Evolutionary conservation across 345 rosid genomes (phyloP), one percentile per base, ranked within the genome.

Genomic region (Salix suchowensis): DNA sequence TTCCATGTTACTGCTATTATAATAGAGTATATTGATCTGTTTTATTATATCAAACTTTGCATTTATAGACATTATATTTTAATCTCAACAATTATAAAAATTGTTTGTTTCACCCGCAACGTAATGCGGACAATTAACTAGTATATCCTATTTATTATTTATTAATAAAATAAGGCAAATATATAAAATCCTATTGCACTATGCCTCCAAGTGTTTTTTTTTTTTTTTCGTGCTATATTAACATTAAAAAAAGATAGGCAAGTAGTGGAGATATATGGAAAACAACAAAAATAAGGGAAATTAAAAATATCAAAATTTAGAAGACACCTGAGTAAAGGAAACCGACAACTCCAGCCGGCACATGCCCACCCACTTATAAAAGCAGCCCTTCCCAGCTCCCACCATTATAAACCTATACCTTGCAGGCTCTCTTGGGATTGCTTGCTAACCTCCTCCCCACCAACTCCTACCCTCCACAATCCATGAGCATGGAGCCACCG

Each of bases 401-500:
- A 1, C 0, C 39, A 0, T 42, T 13, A 5, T 0, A 58, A n/a
- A 0, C 7, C 10, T 7, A 46, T 60, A 62, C 68, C 61, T 36
- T 76, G 23, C 21, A 15, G 13, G 40, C 13, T 30, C 16, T 34
- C 10, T 30, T 11, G 48, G 48, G 32, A 4, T 72, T n/a, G 75
- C 19, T 34, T 12, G 48, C 60, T 37, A 4, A 14, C 70, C 7
- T 24, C 16, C 16, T 37, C 28, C 9, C 44, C 71, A 1, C 76
- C 5, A 1, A 44, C 61, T 23, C 75, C 9, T 10, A 34, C 13
- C 71, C 36, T 0, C 67, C 30, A 21, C 75, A 64, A 5, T 75
- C 37, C 21, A 12, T 21, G 15, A 34, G 73, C 72, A 78, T 78
- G 85, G 82, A 74, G 28, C 70, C 74, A 21, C 68, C 26, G 26